Base-by-base conservation (phyloP, 164 flowering plant species). In the Magnolia kwangsiensis region DNA sequence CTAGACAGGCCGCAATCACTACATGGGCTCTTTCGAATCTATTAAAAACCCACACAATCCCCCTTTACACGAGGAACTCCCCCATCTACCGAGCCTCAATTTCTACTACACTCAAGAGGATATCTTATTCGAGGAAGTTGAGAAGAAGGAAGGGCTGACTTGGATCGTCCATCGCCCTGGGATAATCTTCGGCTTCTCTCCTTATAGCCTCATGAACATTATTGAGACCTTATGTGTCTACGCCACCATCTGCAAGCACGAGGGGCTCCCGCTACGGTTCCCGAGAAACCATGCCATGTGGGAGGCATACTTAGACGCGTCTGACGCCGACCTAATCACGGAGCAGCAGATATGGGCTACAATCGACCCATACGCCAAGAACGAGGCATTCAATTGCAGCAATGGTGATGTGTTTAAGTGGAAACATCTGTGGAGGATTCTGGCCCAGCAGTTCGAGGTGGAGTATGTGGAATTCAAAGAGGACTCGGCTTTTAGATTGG, bases 281-380 rank as follows among this genome's bases (percentile, higher is more conserved):
- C 95, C 93, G 0, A 96, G 98, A 20, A 78, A 74, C 13, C 81
- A 80, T 64, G 83, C 24, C 11, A 85, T 83, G 0, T 93, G 96
- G 94, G 88, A 93, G 10, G 78, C 87, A 4, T 93, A 79, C 78
- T 80, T 81, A 0, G 78, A 72, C 55, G 89, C 85, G 20, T 88
- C 95, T 2, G 98, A 93, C 71, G 98, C 95, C 0, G 96, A 92
- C 75, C 81, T 93, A 82, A 83, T 90, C 14, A 96, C 98, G 0
- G 98, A 93, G 88, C 98, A 93, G 21, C 92, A 92, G 50, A 92
- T 93, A 3, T 93, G 98, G 98, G 93, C 96, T 5, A 82, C 94
- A 3, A 96, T 91, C 29, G 95, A 91, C 68, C 91, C 90, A 6
- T 77, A 86, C 66, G 94, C 95, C 0, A 88, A 86, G 83, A 90